phyloP scores from a whole-genome alignment of 2,329 filamentous ascomycete genomes.

The Atkinsonella texensis region DNA sequence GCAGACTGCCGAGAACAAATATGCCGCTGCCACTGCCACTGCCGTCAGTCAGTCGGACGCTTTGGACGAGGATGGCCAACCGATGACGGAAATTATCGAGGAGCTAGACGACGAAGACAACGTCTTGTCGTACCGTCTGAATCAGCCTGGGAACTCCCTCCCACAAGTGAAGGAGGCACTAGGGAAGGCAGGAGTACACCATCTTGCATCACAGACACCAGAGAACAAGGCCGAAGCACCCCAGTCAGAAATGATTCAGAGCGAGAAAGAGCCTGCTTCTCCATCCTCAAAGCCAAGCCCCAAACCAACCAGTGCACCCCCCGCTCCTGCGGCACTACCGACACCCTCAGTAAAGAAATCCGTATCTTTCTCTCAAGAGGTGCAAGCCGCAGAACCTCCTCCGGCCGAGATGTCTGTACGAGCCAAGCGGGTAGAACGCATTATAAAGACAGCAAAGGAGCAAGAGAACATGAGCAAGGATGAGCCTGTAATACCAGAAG shows the following conservation, averaged over 20 bases:
- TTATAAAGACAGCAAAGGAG: conserved; percentile 44
- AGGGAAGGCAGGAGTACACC: conserved; percentile 60
- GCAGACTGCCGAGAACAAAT: conserved; percentile 53
- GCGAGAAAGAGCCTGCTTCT: neutral
- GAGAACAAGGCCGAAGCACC: neutral
- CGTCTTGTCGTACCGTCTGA: conserved; percentile 55
- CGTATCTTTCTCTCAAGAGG: conserved; percentile 52
- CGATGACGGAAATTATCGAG: conserved; percentile 84
- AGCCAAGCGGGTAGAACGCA: conserved; percentile 39
- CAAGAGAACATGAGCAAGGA: conserved; percentile 36
- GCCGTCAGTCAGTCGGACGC: conserved; percentile 48
- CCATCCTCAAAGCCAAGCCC: neutral
- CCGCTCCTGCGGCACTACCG: neutral
- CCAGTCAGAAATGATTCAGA: neutral
- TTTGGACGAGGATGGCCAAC: conserved; percentile 56
- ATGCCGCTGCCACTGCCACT: conserved; percentile 51
- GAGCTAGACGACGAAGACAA: conserved; percentile 86
- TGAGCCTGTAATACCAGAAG: conserved; percentile 48
- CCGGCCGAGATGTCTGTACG: conserved; percentile 23
- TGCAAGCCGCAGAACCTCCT: conserved; percentile 17
- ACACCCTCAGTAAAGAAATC: conserved; percentile 33
- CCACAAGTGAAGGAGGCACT: conserved; percentile 60
- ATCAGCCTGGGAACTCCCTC: conserved; percentile 55
- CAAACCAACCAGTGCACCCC: neutral
- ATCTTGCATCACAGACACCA: conserved; percentile 18